Percentiles rank a stretch among this genome's conserved stretches.
These are phyloP conservation scores for Phialemoniopsis sp. DNA, from an alignment of 2,329 filamentous ascomycete species.

Conservation along the genomic window DNA sequence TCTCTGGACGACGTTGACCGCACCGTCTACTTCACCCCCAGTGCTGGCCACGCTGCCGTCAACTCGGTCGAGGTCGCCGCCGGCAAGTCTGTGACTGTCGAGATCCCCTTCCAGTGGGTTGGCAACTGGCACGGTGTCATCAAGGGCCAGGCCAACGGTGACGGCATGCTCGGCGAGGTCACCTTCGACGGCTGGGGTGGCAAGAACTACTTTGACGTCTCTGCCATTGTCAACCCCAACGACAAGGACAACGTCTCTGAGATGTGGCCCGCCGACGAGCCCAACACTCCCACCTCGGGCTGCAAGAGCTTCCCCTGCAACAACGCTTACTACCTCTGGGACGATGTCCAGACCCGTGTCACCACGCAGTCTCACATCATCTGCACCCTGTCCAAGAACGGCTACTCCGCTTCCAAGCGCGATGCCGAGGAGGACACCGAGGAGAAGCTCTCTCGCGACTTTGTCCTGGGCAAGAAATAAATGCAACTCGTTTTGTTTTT, in stretches of 20 bases:
- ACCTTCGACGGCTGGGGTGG: slow-evolving; percentile 27
- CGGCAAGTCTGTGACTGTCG: slow-evolving; percentile 30
- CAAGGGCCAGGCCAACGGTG: slow-evolving; percentile 20
- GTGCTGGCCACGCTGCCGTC: slow-evolving; percentile 27
- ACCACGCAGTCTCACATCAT: slow-evolving; percentile 25
- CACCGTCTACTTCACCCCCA: slow-evolving; percentile 47
- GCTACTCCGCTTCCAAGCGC: slow-evolving; percentile 2
- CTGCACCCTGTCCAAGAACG: slow-evolving; percentile 19
- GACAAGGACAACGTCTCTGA: slow-evolving; percentile 32
- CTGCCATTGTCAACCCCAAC: slow-evolving; percentile 35
- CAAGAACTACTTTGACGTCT: slow-evolving; percentile 37
- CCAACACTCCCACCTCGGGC: slow-evolving; percentile 25
- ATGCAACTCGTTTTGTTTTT: too few species aligned
- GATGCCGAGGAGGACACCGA: slow-evolving; percentile 3
- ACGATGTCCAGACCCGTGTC: slow-evolving; percentile 33
- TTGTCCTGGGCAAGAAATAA: slow-evolving; percentile 12
- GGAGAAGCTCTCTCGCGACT: slow-evolving; percentile 11
- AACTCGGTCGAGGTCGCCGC: slow-evolving; percentile 32
- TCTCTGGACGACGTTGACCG: slow-evolving; percentile 49
- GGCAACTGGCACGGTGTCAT: slow-evolving; percentile 29
- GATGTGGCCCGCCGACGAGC: slow-evolving; percentile 25
- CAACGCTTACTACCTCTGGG: slow-evolving; percentile 32
- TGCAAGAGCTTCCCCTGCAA: slow-evolving; percentile 34
- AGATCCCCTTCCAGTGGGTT: slow-evolving; percentile 19
- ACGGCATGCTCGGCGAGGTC: slow-evolving; percentile 32